These are phyloP conservation scores for Metschnikowia kofuensis DNA, from an alignment of 805 yeast species.

Conservation along the genomic window DNA sequence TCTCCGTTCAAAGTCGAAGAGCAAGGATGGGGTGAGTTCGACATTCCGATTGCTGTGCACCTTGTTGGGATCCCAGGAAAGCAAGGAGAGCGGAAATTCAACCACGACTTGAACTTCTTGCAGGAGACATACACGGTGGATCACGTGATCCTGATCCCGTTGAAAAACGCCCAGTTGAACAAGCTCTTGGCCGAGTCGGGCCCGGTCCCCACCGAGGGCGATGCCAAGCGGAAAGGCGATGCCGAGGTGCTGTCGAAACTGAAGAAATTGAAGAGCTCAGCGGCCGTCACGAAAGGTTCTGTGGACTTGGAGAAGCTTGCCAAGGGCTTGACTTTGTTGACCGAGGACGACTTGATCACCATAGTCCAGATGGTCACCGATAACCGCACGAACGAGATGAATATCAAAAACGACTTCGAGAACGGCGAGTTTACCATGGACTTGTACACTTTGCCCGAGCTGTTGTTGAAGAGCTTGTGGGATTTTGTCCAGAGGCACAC, in stretches of 20 bases:
- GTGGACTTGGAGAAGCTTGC: constrained; percentile 91
- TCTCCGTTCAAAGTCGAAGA: constrained; percentile 87
- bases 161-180: constrained; percentile 64
- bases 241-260: constrained; percentile 32
- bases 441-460: constrained; percentile 88
- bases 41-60: constrained; percentile 74
- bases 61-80: constrained; percentile 63
- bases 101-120: constrained; percentile 85
- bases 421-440: constrained; percentile 98
- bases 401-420: constrained; percentile 90
- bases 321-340: constrained; percentile 79
- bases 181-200: constrained; percentile 79
- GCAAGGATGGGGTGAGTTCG: constrained; percentile 99
- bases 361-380: constrained; percentile 98
- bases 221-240: constrained; percentile 35
- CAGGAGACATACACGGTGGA: constrained; percentile 75
- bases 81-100: constrained; percentile 82
- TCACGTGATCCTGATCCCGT: constrained; percentile 75
- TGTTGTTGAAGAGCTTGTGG: constrained; percentile 87
- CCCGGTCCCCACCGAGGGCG: constrained; percentile 57
- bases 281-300: constrained; percentile 59
- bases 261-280: constrained; percentile 52
- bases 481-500: constrained; percentile 82
- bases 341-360: constrained; percentile 88
- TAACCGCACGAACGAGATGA: constrained; percentile 92